phyloP scores from a whole-genome alignment of 192 early-diverging fungal species.

The Thoreauomyces humboldtii region DNA sequence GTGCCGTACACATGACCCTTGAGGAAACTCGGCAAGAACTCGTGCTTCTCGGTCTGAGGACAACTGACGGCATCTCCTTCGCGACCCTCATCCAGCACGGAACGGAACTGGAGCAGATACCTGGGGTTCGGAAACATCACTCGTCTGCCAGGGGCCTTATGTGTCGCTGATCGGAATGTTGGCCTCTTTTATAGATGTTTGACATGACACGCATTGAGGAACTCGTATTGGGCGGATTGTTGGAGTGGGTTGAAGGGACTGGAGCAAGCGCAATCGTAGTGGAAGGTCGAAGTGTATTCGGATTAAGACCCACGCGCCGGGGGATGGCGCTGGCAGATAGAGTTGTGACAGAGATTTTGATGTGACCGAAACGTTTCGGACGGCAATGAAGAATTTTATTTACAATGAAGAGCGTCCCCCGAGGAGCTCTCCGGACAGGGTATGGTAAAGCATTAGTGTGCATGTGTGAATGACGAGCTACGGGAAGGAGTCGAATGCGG shows the following conservation, averaged over 20 bases:
- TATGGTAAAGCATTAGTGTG: too few relatives aligned
- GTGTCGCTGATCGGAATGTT: background rate
- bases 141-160: background rate
- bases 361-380: too few relatives aligned
- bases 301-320: conserved; percentile 8
- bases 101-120: background rate
- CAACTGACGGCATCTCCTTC: conserved; percentile 13
- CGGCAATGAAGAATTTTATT: too few relatives aligned
- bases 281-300: background rate
- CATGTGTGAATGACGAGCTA: too few relatives aligned
- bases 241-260: background rate
- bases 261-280: background rate
- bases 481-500: too few relatives aligned
- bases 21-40: conserved; percentile 13
- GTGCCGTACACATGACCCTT: conserved; percentile 5
- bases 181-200: too few relatives aligned
- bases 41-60: conserved; percentile 11
- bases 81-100: background rate
- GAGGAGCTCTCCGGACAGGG: too few relatives aligned
- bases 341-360: background rate
- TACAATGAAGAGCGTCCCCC: too few relatives aligned
- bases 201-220: background rate
- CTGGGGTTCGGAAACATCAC: background rate
- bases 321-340: conserved; percentile 19
- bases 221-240: conserved; percentile 1